Conservation (phyloP, 148 eudicot species). For the Arbutus unedo region DNA sequence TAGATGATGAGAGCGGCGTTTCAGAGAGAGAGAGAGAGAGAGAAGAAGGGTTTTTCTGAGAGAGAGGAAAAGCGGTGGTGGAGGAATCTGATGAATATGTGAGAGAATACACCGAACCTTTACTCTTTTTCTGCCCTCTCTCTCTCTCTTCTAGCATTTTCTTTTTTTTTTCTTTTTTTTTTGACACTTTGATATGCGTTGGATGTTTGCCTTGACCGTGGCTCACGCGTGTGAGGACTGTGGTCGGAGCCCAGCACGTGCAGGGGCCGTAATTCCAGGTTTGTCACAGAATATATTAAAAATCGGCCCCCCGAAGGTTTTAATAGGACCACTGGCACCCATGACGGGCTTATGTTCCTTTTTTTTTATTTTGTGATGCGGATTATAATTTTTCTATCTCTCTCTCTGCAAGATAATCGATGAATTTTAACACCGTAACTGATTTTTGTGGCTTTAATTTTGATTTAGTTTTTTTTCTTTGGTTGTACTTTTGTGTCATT, state of each 20-base stretch:
- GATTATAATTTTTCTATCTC: too few relatives aligned
- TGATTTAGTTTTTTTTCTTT: too few relatives aligned
- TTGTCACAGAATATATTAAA: not conserved
- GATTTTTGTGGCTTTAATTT: too few relatives aligned
- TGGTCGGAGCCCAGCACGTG: constrained; percentile 7
- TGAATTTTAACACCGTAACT: too few relatives aligned
- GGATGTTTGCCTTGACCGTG: not conserved
- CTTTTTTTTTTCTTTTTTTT: not conserved
- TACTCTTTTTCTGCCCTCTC: not conserved
- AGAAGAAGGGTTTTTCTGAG: not conserved
- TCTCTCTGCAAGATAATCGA: too few relatives aligned
- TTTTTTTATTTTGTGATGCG: too few relatives aligned
- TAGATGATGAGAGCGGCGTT: not conserved
- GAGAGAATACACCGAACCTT: constrained; percentile 3
- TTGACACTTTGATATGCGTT: not conserved
- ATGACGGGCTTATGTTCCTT: too few relatives aligned
- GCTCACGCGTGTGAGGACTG: not conserved
- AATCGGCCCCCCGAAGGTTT: not conserved
- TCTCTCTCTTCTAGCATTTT: not conserved
- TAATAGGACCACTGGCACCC: not conserved
- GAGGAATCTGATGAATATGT: constrained; percentile 14
- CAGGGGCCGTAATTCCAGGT: not conserved
- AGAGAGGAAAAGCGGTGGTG: not conserved
- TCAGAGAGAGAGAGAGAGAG: not conserved
- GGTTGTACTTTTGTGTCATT: too few relatives aligned